phyloP scores from a whole-genome alignment of 179 eudicot species.

The Patellifolia procumbens region DNA sequence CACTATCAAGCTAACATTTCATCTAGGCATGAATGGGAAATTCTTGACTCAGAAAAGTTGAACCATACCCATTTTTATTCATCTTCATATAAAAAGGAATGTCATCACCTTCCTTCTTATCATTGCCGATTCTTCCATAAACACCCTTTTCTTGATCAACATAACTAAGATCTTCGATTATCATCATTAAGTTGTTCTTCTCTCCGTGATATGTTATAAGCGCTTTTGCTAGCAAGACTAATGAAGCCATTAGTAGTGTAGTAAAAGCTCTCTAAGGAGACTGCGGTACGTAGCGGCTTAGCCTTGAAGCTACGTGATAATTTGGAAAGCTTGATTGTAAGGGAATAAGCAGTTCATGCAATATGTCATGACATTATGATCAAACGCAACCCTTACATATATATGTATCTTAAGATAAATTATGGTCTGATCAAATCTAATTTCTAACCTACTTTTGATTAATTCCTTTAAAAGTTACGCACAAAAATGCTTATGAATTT shows the following conservation, averaged over 20 bases:
- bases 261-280: too few relatives aligned
- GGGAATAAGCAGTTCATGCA: conserved; percentile 1
- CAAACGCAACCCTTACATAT: conserved; percentile 9
- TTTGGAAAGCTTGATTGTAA: background rate
- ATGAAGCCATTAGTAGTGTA: conserved; percentile 32
- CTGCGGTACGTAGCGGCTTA: too few relatives aligned
- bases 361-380: background rate
- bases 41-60: conserved; percentile 28
- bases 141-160: background rate
- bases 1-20: background rate
- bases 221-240: conserved; percentile 32
- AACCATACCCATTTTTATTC: conserved; percentile 13
- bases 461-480: background rate
- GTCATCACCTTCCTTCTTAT: conserved; percentile 2
- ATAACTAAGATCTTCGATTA: background rate
- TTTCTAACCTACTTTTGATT: conserved; percentile 3
- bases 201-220: conserved; percentile 17
- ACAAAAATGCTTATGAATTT: conserved; percentile 16
- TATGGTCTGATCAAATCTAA: background rate
- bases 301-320: background rate
- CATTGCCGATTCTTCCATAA: background rate
- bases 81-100: conserved; percentile 29
- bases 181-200: conserved; percentile 4
- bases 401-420: background rate
- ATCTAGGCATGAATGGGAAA: conserved; percentile 13